Conservation (phyloP, 495 filamentous ascomycete species). For the Evansstolkia leycettana region DNA sequence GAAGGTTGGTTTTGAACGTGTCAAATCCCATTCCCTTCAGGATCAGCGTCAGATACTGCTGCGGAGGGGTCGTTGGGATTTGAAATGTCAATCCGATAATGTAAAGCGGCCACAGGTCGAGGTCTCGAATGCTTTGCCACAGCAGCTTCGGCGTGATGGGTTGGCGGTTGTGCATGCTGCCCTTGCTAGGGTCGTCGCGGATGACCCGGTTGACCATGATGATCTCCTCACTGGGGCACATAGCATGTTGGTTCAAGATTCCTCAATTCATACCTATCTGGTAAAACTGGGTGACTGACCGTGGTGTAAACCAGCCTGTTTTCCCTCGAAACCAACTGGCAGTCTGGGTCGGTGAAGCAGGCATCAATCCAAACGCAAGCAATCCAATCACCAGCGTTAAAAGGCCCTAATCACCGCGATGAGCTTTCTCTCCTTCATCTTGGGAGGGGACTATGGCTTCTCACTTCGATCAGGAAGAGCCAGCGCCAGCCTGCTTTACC, state of each 20-base stretch:
- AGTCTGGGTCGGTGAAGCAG: constrained; percentile 53
- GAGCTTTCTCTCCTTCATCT: constrained; percentile 6
- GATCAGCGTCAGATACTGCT: constrained; percentile 50
- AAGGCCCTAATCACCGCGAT: constrained; percentile 22
- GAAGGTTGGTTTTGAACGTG: constrained; percentile 53
- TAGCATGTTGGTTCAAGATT: background rate
- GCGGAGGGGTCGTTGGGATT: constrained; percentile 35
- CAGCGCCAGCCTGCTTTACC: constrained; percentile 24
- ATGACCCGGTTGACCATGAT: constrained; percentile 67
- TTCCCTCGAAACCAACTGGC: constrained; percentile 49
- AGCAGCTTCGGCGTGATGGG: constrained; percentile 32
- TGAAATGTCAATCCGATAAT: constrained; percentile 37
- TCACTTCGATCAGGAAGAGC: constrained; percentile 38
- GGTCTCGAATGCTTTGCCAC: constrained; percentile 37
- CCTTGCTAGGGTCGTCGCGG: constrained; percentile 61
- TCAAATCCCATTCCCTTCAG: constrained; percentile 47
- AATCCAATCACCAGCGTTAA: constrained; percentile 47
- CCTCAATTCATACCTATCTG: background rate
- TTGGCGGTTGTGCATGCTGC: constrained; percentile 51
- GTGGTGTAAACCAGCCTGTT: constrained; percentile 58
- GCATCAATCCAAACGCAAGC: constrained; percentile 48
- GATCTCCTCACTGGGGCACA: constrained; percentile 21
- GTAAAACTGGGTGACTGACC: constrained; percentile 23
- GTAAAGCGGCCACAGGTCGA: constrained; percentile 43
- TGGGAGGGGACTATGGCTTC: background rate